These are phyloP conservation scores for Colletotrichum brevisporum DNA, from an alignment of 2,329 filamentous ascomycete species.

Conservation along the genomic window DNA sequence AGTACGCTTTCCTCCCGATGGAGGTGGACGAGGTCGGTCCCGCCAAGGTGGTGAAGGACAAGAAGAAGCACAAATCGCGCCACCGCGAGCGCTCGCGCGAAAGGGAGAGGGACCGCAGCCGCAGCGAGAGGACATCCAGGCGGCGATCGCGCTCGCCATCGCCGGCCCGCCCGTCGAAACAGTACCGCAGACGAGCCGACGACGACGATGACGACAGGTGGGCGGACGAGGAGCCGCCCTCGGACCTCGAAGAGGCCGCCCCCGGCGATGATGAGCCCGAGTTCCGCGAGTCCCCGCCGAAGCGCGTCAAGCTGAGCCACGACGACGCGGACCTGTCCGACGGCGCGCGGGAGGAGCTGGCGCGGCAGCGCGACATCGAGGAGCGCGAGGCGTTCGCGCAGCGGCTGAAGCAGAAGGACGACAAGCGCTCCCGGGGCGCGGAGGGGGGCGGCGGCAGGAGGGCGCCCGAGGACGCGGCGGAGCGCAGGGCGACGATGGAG, in stretches of 20 bases:
- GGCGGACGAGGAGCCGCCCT: conserved; percentile 80
- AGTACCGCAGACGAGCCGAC: conserved; percentile 58
- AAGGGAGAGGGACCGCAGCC: conserved; percentile 53
- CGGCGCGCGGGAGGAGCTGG: conserved; percentile 69
- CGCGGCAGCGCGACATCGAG: conserved; percentile 75
- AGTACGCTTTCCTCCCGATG: conserved; percentile 78
- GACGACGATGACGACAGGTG: conserved; percentile 76
- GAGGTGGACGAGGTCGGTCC: conserved; percentile 73
- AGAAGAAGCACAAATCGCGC: conserved; percentile 61
- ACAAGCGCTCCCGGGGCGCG: conserved; percentile 75
- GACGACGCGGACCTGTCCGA: conserved; percentile 73
- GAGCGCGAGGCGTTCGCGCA: conserved; percentile 88
- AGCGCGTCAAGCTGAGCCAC: conserved; percentile 76
- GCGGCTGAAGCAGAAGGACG: conserved; percentile 79
- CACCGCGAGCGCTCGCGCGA: conserved; percentile 50
- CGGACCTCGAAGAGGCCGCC: conserved; percentile 52
- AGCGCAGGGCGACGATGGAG: conserved; percentile 79
- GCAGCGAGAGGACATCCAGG: conserved; percentile 44
- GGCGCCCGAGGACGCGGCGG: conserved; percentile 74
- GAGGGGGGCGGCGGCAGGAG: conserved; percentile 51
- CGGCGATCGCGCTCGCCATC: conserved; percentile 52
- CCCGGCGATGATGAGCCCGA: conserved; percentile 67
- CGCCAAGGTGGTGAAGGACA: conserved; percentile 64
- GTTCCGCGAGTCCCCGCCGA: conserved; percentile 78
- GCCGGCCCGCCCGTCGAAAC: conserved; percentile 54